These are phyloP conservation scores for Leccinum subgranulosum DNA, from an alignment of 768 basidiomycete species.

Conservation along the genomic window DNA sequence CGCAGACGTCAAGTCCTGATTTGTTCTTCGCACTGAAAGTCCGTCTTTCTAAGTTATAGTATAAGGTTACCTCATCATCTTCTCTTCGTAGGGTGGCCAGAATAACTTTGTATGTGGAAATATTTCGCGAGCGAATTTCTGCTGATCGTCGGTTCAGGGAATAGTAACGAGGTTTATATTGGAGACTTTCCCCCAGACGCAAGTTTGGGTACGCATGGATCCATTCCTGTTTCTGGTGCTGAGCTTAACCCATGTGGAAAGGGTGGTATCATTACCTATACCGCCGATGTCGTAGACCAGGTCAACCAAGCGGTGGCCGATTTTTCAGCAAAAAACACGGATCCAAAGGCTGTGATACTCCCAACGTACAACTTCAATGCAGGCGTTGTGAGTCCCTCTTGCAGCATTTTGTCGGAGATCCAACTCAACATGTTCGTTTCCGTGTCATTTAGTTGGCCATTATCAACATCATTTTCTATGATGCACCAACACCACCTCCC, in stretches of 20 bases:
- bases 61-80: background rate
- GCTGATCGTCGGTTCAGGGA: background rate
- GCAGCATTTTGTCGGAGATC: background rate
- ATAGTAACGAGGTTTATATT: background rate
- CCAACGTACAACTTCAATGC: background rate
- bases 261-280: constrained; percentile 45
- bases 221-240: background rate
- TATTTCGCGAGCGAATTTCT: too few relatives aligned
- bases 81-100: background rate
- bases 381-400: background rate
- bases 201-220: background rate
- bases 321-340: constrained; percentile 7
- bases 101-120: background rate
- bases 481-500: background rate
- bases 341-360: constrained; percentile 8
- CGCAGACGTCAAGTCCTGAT: constrained; percentile 31
- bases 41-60: background rate
- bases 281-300: background rate
- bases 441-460: background rate
- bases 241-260: constrained; percentile 13
- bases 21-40: constrained; percentile 34
- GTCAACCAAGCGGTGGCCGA: constrained; percentile 9
- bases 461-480: background rate
- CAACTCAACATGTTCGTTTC: background rate
- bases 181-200: background rate